Conservation (phyloP, 1,139 yeast genomes). For the Zygosaccharomyces pseudobailii region DNA sequence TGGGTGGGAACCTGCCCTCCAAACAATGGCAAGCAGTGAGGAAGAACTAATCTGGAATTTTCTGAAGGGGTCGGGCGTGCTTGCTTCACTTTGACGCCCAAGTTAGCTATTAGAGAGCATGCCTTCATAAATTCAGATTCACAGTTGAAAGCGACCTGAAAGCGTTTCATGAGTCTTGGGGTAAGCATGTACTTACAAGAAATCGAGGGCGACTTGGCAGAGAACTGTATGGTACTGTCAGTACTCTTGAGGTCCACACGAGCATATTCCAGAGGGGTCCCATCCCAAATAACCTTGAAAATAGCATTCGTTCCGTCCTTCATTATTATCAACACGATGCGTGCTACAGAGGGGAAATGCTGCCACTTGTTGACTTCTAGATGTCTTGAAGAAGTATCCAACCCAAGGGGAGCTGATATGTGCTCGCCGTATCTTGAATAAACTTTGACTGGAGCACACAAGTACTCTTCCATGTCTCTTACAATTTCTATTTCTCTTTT, state of each 20-base stretch:
- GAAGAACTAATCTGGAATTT: neutral
- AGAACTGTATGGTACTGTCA: constrained; percentile 18
- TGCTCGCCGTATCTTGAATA: constrained; percentile 18
- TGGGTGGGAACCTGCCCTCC: neutral
- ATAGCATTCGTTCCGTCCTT: constrained; percentile 1
- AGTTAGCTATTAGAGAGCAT: constrained; percentile 7
- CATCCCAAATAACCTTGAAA: constrained; percentile 11
- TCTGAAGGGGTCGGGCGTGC: constrained; percentile 6
- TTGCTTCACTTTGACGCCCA: constrained; percentile 16
- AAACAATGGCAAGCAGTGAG: neutral
- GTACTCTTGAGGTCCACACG: constrained; percentile 1
- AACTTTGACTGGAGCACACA: constrained; percentile 7
- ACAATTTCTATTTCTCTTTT: neutral
- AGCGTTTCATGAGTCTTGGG: constrained; percentile 15
- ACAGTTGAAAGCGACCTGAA: constrained; percentile 22
- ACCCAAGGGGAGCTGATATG: constrained; percentile 23
- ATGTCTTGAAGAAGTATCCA: constrained; percentile 13
- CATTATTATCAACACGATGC: constrained; percentile 5
- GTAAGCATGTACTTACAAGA: constrained; percentile 26
- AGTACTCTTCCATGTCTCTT: constrained; percentile 4
- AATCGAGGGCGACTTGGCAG: constrained; percentile 23
- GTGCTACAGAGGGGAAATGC: constrained; percentile 14
- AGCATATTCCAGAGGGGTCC: constrained; percentile 8
- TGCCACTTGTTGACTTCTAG: constrained; percentile 21
- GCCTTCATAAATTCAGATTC: constrained; percentile 16